A percentile compares a stretch with the other conserved stretches of the same genome.
These are phyloP conservation scores for Rhododendron ovatum DNA, from an alignment of 148 eudicot genomes.

Conservation along the genomic window DNA sequence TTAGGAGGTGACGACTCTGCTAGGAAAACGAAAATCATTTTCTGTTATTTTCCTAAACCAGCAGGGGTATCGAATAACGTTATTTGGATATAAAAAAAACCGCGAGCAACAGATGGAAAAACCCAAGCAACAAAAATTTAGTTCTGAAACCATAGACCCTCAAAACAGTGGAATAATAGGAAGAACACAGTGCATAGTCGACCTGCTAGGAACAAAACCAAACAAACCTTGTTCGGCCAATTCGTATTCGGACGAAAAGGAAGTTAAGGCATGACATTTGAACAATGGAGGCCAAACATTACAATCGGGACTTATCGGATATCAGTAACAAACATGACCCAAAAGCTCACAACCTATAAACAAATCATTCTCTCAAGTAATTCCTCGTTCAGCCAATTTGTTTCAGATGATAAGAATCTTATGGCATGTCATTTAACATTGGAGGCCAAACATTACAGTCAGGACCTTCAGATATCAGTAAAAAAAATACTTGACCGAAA, in stretches of 20 bases:
- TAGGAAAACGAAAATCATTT: not conserved
- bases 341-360: not conserved
- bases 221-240: not conserved
- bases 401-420: not conserved
- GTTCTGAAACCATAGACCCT: not conserved
- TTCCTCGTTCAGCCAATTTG: not conserved
- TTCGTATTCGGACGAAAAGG: not conserved
- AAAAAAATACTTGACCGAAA: too few species aligned
- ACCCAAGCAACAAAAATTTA: not conserved
- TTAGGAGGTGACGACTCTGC: not conserved
- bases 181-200: not conserved
- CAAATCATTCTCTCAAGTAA: too few species aligned
- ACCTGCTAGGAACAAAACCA: not conserved
- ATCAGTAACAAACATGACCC: not conserved
- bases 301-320: not conserved
- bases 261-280: not conserved
- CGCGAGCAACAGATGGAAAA: not conserved
- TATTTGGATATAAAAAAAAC: too few species aligned
- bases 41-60: not conserved
- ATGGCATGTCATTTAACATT: not conserved
- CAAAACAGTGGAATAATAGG: not conserved
- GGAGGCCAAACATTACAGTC: not conserved
- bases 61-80: not conserved
- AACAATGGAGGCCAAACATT: not conserved
- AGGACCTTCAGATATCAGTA: not conserved